Conservation (phyloP, 176 grass and related monocot genomes). For the Poa annua region DNA sequence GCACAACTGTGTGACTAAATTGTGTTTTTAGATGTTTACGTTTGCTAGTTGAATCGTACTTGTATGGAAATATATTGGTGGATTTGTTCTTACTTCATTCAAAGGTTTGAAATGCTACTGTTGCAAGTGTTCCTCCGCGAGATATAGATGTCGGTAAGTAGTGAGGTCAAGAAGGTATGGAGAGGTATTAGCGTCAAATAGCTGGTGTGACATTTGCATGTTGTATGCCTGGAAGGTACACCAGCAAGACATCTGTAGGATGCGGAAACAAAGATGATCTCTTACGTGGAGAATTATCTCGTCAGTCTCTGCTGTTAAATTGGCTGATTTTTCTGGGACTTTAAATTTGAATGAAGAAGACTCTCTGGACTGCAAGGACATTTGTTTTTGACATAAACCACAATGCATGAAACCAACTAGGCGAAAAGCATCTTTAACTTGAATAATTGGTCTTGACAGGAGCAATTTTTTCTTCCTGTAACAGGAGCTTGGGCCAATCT, state of each 20-base stretch:
- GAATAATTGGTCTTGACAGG: conserved; percentile 24
- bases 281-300: conserved; percentile 2
- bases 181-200: conserved; percentile 11
- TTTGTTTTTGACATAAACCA: conserved; percentile 21
- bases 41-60: neutral
- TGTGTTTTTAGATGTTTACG: neutral
- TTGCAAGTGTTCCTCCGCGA: neutral
- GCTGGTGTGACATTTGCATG: neutral
- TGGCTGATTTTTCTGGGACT: neutral
- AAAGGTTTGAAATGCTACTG: neutral
- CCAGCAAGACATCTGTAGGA: neutral
- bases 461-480: conserved; percentile 32
- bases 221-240: conserved; percentile 1
- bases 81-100: conserved; percentile 24
- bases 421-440: conserved; percentile 21
- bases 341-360: conserved; percentile 11
- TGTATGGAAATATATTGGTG: neutral
- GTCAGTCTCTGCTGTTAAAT: conserved; percentile 9
- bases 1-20: neutral
- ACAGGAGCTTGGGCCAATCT: conserved; percentile 61
- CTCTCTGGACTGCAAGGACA: neutral
- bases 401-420: neutral
- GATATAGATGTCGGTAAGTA: conserved; percentile 2
- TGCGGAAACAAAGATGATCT: neutral
- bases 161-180: neutral